These are phyloP conservation scores for Stereocaulon alpinum DNA, from an alignment of 495 filamentous ascomycete species.

Conservation along the genomic window DNA sequence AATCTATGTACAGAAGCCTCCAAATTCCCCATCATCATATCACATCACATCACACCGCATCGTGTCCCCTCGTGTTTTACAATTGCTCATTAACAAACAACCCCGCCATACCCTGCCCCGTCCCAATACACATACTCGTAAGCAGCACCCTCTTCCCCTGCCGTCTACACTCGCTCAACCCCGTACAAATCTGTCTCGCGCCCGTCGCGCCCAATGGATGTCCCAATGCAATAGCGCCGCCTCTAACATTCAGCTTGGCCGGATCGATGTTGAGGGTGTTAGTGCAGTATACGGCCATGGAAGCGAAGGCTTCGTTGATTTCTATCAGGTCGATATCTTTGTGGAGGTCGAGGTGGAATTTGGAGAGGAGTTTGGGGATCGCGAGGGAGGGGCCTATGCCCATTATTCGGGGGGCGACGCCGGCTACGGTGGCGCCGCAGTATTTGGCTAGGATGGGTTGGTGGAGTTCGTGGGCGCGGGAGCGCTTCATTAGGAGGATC, in stretches of 20 bases:
- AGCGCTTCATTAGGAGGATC: slow-evolving; percentile 87
- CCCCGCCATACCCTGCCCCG: slow-evolving; percentile 76
- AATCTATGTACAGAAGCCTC: no score
- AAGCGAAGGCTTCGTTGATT: slow-evolving; percentile 95
- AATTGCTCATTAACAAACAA: slow-evolving; percentile 79
- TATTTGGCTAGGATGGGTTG: slow-evolving; percentile 94
- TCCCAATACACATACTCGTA: slow-evolving; percentile 83
- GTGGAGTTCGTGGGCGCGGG: slow-evolving; percentile 72
- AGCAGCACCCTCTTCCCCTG: slow-evolving; percentile 75
- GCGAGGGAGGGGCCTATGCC: slow-evolving; percentile 90
- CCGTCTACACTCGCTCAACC: slow-evolving; percentile 68
- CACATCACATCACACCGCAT: no score
- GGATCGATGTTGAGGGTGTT: slow-evolving; percentile 66
- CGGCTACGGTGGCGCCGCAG: slow-evolving; percentile 81
- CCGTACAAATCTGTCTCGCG: slow-evolving; percentile 69
- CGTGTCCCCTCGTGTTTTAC: no score
- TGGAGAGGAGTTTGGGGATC: slow-evolving; percentile 82
- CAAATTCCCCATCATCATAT: no score
- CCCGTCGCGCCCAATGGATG: slow-evolving; percentile 79
- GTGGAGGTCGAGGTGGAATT: slow-evolving; percentile 66
- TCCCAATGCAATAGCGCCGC: slow-evolving; percentile 70
- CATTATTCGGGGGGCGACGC: slow-evolving; percentile 88
- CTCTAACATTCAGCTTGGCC: slow-evolving; percentile 80
- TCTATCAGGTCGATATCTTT: slow-evolving; percentile 79
- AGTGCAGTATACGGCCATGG: slow-evolving; percentile 91